phyloP scores from a whole-genome alignment of 23 red algal genomes.

The Cyanidiococcus yangmingshanensis region DNA sequence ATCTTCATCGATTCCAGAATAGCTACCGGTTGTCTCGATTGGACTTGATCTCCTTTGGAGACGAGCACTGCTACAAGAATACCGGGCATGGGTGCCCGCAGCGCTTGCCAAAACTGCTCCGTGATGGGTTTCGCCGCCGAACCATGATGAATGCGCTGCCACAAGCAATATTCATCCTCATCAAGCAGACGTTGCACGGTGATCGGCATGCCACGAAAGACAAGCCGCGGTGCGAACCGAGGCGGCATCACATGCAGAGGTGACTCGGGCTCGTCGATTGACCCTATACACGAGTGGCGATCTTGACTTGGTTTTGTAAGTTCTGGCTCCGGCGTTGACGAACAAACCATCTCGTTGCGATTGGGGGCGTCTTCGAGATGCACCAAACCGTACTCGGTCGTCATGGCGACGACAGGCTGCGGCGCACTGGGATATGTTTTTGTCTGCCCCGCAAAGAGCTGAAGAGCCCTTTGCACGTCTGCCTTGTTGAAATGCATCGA shows the following conservation, averaged over 20 bases:
- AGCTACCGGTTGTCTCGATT: not conserved
- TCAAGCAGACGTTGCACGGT: not conserved
- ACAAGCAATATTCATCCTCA: not conserved
- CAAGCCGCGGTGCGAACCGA: not conserved
- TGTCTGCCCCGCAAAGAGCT: not conserved
- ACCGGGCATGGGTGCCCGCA: slow-evolving; percentile 16
- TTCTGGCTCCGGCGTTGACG: not conserved
- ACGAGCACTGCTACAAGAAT: not conserved
- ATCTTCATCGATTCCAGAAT: slow-evolving; percentile 16
- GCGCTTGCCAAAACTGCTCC: not conserved
- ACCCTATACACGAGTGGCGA: not conserved
- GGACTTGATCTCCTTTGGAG: not conserved
- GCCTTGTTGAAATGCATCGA: not conserved
- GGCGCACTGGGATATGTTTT: not conserved
- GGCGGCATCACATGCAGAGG: not conserved
- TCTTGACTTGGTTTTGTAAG: not conserved
- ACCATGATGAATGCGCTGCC: not conserved
- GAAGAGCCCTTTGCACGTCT: not conserved
- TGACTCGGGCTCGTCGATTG: not conserved
- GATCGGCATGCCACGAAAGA: not conserved
- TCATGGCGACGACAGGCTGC: not conserved
- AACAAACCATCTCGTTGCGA: not conserved
- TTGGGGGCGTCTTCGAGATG: not conserved
- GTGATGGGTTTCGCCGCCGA: not conserved
- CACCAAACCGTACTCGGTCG: not conserved